Conservation (phyloP, 139 green algal genomes). For the Raphidocelis subcapitata region DNA sequence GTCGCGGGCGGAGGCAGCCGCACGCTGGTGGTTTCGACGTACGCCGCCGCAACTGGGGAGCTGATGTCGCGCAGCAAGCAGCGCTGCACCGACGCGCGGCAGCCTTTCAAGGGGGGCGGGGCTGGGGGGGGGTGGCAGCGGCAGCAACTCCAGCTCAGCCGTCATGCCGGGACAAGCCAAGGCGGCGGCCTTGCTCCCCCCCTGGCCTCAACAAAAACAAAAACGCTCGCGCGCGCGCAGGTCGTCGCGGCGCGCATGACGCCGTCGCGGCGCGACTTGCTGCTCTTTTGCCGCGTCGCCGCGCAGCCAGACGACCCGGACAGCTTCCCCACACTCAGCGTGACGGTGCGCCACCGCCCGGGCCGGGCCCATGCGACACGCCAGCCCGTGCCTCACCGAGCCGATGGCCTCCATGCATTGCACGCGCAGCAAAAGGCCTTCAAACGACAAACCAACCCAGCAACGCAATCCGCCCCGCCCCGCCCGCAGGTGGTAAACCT, state of each 20-base stretch:
- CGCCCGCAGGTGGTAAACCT: constrained; percentile 43
- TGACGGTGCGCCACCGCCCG: constrained; percentile 15
- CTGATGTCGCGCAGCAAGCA: constrained; percentile 43
- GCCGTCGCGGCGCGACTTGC: constrained; percentile 30
- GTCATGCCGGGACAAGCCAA: no score
- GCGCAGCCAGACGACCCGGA: constrained; percentile 28
- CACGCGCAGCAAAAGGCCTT: no score
- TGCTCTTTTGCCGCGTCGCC: constrained; percentile 34
- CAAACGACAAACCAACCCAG: no score
- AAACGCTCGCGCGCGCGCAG: no score
- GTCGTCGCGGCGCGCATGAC: constrained; percentile 40
- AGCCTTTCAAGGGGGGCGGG: constrained; percentile 21
- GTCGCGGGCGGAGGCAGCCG: not conserved
- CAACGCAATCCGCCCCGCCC: no score
- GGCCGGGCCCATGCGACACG: no score
- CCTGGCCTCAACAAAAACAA: no score
- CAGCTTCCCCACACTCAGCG: constrained; percentile 28
- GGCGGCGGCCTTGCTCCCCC: no score
- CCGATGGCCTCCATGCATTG: no score
- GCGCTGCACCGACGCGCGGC: constrained; percentile 16
- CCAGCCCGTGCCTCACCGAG: no score
- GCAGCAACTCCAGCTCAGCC: no score
- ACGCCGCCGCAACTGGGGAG: constrained; percentile 17
- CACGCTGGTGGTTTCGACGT: constrained; percentile 37
- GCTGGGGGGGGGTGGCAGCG: no score